Evolutionary conservation across 108 stramenopile genomes (phyloP).

Genomic region (Nannochloropsis salina): DNA sequence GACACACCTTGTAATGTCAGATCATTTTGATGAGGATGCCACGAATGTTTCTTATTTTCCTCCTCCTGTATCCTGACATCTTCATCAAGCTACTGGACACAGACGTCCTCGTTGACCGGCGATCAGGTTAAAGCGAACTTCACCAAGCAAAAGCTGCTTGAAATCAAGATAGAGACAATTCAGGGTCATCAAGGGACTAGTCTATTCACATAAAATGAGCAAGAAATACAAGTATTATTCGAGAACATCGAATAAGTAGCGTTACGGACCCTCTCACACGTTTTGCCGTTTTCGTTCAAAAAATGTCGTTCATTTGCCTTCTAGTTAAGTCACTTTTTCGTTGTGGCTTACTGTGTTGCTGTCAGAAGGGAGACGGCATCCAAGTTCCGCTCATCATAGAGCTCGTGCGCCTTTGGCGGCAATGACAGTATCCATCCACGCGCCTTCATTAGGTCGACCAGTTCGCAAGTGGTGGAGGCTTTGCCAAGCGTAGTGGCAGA

Average conservation of each 20-base stretch:
- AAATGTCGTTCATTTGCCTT: too few species aligned
- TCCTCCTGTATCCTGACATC: background rate
- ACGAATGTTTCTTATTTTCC: background rate
- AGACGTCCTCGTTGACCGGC: background rate
- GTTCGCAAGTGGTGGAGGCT: background rate
- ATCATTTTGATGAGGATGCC: background rate
- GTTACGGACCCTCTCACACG: too few species aligned
- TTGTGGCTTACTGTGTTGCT: background rate
- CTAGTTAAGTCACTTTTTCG: too few species aligned
- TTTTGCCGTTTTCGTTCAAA: too few species aligned
- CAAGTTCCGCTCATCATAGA: slow-evolving; percentile 9
- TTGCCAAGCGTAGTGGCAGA: slow-evolving; percentile 28
- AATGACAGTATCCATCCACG: background rate
- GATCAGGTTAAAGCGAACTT: background rate
- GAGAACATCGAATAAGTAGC: too few species aligned
- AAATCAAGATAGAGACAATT: too few species aligned
- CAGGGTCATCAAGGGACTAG: too few species aligned
- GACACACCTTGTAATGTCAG: background rate
- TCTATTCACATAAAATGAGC: too few species aligned
- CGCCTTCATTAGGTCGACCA: background rate
- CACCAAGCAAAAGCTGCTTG: too few species aligned
- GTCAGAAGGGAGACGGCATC: background rate
- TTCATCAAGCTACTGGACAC: background rate
- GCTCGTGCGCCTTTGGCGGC: background rate
- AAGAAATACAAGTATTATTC: too few species aligned